phyloP scores from a whole-genome alignment of 192 early-diverging fungal species.

The Coemansia sp. region DNA sequence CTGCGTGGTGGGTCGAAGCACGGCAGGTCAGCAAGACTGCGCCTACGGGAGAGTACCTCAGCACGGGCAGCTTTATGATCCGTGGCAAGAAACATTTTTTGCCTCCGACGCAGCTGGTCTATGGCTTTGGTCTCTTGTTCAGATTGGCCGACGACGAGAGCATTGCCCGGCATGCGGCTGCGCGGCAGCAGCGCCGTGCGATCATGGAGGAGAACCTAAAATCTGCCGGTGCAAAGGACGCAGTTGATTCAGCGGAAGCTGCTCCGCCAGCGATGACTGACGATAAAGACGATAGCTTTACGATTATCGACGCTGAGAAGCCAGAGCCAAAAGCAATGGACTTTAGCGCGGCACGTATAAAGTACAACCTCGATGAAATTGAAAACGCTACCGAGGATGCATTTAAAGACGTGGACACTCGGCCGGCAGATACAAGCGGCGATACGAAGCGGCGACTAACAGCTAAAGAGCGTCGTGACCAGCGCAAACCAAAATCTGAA shows the following conservation, averaged over 20 bases:
- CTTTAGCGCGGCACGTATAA: constrained; percentile 38
- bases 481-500: constrained; percentile 63
- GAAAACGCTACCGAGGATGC: constrained; percentile 36
- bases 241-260: background rate
- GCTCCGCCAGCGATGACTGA: background rate
- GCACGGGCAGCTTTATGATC: constrained; percentile 91
- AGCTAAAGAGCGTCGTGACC: constrained; percentile 81
- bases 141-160: constrained; percentile 77
- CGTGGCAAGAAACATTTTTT: constrained; percentile 92
- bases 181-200: constrained; percentile 58
- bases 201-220: constrained; percentile 38
- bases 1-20: constrained; percentile 91
- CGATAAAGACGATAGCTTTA: constrained; percentile 7
- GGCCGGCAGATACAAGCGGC: background rate
- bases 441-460: constrained; percentile 57
- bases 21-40: constrained; percentile 88
- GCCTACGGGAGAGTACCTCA: constrained; percentile 88
- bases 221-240: constrained; percentile 1
- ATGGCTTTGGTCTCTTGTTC: constrained; percentile 96
- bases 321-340: constrained; percentile 9
- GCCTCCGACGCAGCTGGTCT: constrained; percentile 89
- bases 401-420: constrained; percentile 11
- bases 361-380: constrained; percentile 57
- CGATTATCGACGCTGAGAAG: constrained; percentile 7
- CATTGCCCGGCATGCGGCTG: constrained; percentile 67